A percentile compares a stretch with the other conserved stretches of the same genome.
Evolutionary conservation across 805 yeast species (phyloP).

Genomic region (Brettanomyces nanus): DNA sequence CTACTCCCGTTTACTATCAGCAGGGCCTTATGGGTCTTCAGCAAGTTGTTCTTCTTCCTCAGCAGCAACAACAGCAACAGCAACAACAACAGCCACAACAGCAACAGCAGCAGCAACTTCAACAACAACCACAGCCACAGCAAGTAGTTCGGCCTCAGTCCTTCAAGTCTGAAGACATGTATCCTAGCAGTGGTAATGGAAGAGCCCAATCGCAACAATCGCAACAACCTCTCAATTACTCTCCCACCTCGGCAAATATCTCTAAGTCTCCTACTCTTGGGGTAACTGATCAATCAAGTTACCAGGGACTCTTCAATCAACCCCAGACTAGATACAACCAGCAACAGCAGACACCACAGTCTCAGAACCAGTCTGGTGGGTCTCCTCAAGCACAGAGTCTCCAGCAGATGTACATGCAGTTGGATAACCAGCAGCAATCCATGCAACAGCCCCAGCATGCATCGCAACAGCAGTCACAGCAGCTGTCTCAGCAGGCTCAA

Average conservation of each 20-base stretch:
- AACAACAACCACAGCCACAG: conserved; percentile 7
- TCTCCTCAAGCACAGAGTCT: conserved; percentile 10
- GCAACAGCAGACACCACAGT: conserved; percentile 9
- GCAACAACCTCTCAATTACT: not conserved
- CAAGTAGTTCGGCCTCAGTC: conserved; percentile 6
- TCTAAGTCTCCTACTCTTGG: conserved; percentile 18
- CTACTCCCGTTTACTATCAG: conserved; percentile 2
- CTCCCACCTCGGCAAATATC: conserved; percentile 7
- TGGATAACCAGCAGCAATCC: conserved; percentile 5
- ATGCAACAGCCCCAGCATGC: conserved; percentile 6
- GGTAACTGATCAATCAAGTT: conserved; percentile 9
- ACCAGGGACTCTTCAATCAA: conserved; percentile 4
- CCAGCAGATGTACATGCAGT: conserved; percentile 5
- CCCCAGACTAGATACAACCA: conserved; percentile 14
- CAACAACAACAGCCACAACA: conserved; percentile 7
- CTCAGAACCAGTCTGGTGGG: conserved; percentile 8
- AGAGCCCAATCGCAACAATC: not conserved
- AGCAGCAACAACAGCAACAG: conserved; percentile 9
- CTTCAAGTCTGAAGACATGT: conserved; percentile 19
- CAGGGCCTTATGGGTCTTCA: conserved; percentile 4
- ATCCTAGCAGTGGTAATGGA: conserved; percentile 10
- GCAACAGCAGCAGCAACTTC: conserved; percentile 10
- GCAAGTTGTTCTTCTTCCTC: conserved; percentile 5
- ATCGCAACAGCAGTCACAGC: conserved; percentile 12
- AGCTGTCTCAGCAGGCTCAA: not conserved